phyloP scores from a whole-genome alignment of 805 yeast genomes.

The Hanseniaspora nectarophila region DNA sequence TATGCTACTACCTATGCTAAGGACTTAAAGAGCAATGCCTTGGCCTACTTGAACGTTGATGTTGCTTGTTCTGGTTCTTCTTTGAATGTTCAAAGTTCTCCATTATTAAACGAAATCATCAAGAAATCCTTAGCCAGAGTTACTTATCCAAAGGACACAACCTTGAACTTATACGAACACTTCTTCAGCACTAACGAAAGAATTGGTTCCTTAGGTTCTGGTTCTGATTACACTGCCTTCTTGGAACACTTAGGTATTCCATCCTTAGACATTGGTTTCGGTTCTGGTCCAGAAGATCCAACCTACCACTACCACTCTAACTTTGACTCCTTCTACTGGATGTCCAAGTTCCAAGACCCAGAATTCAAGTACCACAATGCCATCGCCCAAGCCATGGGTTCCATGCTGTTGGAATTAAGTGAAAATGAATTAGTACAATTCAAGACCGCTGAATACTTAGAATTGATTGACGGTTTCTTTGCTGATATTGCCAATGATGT shows the following conservation, averaged over 20 bases:
- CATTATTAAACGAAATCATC: slow-evolving; percentile 41
- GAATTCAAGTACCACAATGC: slow-evolving; percentile 48
- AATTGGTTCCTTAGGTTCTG: slow-evolving; percentile 49
- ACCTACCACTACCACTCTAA: slow-evolving; percentile 68
- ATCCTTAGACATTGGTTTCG: slow-evolving; percentile 50
- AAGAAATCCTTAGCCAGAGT: slow-evolving; percentile 35
- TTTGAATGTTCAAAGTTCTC: slow-evolving; percentile 44
- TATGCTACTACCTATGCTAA: slow-evolving; percentile 54
- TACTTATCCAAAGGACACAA: slow-evolving; percentile 33
- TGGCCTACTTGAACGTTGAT: slow-evolving; percentile 62
- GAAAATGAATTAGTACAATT: slow-evolving; percentile 36
- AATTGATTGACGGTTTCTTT: slow-evolving; percentile 31
- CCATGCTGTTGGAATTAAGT: slow-evolving; percentile 36
- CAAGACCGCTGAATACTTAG: slow-evolving; percentile 31
- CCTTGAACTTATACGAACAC: slow-evolving; percentile 29
- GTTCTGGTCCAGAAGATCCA: slow-evolving; percentile 35
- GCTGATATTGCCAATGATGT: slow-evolving; percentile 28
- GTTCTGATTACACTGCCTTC: slow-evolving; percentile 57
- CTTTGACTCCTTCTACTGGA: slow-evolving; percentile 64
- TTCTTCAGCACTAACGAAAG: slow-evolving; percentile 21
- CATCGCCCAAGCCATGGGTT: slow-evolving; percentile 42
- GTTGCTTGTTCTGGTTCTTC: slow-evolving; percentile 47
- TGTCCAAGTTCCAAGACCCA: slow-evolving; percentile 51
- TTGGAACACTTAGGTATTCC: slow-evolving; percentile 50
- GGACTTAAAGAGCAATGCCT: slow-evolving; percentile 37